phyloP scores from a whole-genome alignment of 106 monocot genomes.

The Allium sativum region DNA sequence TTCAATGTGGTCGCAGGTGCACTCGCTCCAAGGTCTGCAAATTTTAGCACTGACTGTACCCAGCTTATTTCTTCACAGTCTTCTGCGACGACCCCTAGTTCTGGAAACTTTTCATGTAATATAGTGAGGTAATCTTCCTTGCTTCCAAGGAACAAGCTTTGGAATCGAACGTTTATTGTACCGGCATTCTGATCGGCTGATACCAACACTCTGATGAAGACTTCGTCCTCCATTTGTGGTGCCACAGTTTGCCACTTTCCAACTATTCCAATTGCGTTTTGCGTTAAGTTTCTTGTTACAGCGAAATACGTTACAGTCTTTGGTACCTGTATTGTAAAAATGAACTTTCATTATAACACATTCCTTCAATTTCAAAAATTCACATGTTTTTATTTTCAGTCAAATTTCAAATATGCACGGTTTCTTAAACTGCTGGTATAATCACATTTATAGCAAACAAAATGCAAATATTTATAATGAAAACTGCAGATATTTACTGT shows the following conservation, averaged over 20 bases:
- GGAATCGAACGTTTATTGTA: slow-evolving; percentile 7
- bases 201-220: slow-evolving; percentile 5
- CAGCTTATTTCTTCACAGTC: slow-evolving; percentile 23
- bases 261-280: slow-evolving; percentile 2
- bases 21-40: background rate
- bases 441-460: no score
- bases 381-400: no score
- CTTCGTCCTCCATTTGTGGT: slow-evolving; percentile 6
- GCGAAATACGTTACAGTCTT: slow-evolving; percentile 24
- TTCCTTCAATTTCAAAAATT: no score
- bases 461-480: no score
- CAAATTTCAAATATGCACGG: no score
- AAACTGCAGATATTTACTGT: no score
- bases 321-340: background rate
- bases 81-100: background rate
- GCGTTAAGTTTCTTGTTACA: background rate
- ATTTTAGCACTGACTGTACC: slow-evolving; percentile 9
- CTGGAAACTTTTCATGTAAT: slow-evolving; percentile 9
- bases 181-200: background rate
- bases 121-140: background rate
- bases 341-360: no score
- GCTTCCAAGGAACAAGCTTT: slow-evolving; percentile 16
- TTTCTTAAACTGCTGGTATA: no score
- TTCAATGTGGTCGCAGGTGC: background rate
- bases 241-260: slow-evolving; percentile 15